Percentiles rank a stretch among this genome's conserved stretches.
phyloP scores from a whole-genome alignment of 2,329 filamentous ascomycete species.

The Thermothelomyces thermophilus region DNA sequence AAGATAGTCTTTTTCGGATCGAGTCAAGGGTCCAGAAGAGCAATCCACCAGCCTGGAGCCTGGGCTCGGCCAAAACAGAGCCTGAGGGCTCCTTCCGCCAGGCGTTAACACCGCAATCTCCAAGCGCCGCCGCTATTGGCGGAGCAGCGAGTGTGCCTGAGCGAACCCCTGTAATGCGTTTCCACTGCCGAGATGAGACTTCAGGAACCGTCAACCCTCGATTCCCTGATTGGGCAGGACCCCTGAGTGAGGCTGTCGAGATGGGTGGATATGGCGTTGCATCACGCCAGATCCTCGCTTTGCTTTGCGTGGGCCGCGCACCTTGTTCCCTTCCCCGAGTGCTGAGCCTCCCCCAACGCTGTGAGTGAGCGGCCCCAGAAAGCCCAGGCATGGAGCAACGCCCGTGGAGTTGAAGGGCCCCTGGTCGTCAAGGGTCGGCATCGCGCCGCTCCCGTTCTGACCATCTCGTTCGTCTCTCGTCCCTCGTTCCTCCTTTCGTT shows the following conservation, averaged over 20 bases:
- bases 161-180: constrained; percentile 15
- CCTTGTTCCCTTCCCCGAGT: constrained; percentile 2
- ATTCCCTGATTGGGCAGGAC: constrained; percentile 21
- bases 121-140: constrained; percentile 19
- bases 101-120: constrained; percentile 19
- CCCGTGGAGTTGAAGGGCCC: neutral
- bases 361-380: neutral
- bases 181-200: constrained; percentile 26
- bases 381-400: constrained; percentile 12
- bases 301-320: neutral
- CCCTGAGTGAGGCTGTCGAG: constrained; percentile 19
- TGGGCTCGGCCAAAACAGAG: neutral
- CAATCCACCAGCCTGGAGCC: neutral
- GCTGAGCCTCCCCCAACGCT: neutral
- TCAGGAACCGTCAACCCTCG: constrained; percentile 16
- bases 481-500: neutral
- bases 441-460: constrained; percentile 15
- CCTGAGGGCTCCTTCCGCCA: constrained; percentile 21
- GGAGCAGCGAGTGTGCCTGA: constrained; percentile 17
- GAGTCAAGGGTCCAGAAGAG: neutral
- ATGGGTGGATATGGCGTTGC: constrained; percentile 18
- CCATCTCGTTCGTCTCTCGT: constrained; percentile 9
- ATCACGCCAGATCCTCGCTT: constrained; percentile 3
- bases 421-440: constrained; percentile 6
- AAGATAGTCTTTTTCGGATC: neutral